Evolutionary conservation across 2,329 filamentous ascomycete genomes (phyloP).

Genomic region (Samsoniella hepiali): DNA sequence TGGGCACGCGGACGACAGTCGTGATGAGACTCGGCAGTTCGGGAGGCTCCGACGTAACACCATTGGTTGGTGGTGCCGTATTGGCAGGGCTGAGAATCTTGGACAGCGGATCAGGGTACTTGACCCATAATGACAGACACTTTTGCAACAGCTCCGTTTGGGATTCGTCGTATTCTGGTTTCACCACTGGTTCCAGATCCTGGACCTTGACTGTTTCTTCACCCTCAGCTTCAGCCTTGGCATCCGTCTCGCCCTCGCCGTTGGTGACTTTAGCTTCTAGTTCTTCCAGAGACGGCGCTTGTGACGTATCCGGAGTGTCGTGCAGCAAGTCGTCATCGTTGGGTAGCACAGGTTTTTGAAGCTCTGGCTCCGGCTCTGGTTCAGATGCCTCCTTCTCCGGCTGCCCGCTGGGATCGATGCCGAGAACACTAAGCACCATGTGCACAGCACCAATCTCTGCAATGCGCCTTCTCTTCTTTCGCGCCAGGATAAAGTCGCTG

Average conservation of each 20-base stretch:
- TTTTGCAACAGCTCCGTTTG: slow-evolving; percentile 50
- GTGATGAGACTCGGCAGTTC: slow-evolving; percentile 65
- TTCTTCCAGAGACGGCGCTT: slow-evolving; percentile 34
- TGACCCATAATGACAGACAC: slow-evolving; percentile 63
- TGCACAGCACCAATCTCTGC: slow-evolving; percentile 78
- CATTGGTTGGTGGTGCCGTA: slow-evolving; percentile 67
- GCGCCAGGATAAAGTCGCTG: slow-evolving; percentile 76
- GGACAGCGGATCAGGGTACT: slow-evolving; percentile 53
- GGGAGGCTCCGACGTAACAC: slow-evolving; percentile 47
- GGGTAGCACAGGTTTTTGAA: slow-evolving; percentile 43
- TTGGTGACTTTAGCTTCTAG: slow-evolving; percentile 25
- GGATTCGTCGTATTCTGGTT: slow-evolving; percentile 44
- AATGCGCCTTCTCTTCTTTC: slow-evolving; percentile 69
- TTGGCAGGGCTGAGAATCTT: slow-evolving; percentile 58
- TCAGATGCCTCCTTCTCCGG: slow-evolving; percentile 29
- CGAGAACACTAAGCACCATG: slow-evolving; percentile 60
- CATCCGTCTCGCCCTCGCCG: slow-evolving; percentile 23
- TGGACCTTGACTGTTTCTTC: slow-evolving; percentile 25
- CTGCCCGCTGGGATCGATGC: slow-evolving; percentile 39
- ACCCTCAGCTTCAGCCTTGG: slow-evolving; percentile 24
- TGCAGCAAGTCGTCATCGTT: slow-evolving; percentile 56
- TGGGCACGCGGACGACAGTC: slow-evolving; percentile 72
- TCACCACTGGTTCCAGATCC: slow-evolving; percentile 19
- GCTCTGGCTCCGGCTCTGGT: slow-evolving; percentile 35
- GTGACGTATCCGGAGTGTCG: slow-evolving; percentile 54